phyloP scores from a whole-genome alignment of 2,329 filamentous ascomycete genomes.

The Ascochyta rabiei region DNA sequence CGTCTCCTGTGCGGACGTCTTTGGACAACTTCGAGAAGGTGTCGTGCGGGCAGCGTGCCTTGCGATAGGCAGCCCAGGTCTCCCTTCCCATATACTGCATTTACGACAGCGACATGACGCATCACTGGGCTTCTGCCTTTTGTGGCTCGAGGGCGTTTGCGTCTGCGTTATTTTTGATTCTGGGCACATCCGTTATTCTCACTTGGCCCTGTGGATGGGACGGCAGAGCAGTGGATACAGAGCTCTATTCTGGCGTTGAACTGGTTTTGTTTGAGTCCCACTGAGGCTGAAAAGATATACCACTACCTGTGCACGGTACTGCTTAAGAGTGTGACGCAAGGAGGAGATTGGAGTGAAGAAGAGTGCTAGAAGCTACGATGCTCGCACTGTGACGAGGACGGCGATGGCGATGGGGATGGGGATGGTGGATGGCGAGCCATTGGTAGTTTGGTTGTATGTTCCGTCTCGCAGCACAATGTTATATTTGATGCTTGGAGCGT shows the following conservation, averaged over 20 bases:
- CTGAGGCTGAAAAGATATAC: conserved; percentile 18
- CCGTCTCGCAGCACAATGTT: conserved; percentile 13
- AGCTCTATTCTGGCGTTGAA: conserved; percentile 14
- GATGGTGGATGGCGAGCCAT: conserved; percentile 5
- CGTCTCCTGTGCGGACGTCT: conserved; percentile 15
- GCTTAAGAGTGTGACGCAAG: neutral
- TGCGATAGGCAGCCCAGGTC: conserved; percentile 12
- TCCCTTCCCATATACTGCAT: conserved; percentile 47
- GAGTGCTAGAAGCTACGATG: conserved; percentile 15
- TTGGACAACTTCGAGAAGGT: conserved; percentile 15
- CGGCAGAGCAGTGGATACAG: conserved; percentile 21
- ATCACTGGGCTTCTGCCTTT: conserved; percentile 35
- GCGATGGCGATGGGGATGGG: too few relatives aligned
- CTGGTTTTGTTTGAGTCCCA: conserved; percentile 5
- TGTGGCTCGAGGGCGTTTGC: conserved; percentile 39
- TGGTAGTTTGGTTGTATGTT: conserved; percentile 27
- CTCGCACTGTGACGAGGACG: conserved; percentile 1
- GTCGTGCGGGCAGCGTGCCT: conserved; percentile 13
- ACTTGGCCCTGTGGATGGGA: conserved; percentile 10
- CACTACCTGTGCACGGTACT: conserved; percentile 19
- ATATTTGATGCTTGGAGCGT: neutral
- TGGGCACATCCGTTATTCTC: conserved; percentile 23
- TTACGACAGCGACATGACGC: conserved; percentile 48
- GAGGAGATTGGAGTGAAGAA: neutral
- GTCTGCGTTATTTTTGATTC: conserved; percentile 40